A percentile compares a stretch with the other conserved stretches of the same genome.
phyloP scores from a whole-genome alignment of 805 yeast genomes.

The Lipomyces yamanashiensis region DNA sequence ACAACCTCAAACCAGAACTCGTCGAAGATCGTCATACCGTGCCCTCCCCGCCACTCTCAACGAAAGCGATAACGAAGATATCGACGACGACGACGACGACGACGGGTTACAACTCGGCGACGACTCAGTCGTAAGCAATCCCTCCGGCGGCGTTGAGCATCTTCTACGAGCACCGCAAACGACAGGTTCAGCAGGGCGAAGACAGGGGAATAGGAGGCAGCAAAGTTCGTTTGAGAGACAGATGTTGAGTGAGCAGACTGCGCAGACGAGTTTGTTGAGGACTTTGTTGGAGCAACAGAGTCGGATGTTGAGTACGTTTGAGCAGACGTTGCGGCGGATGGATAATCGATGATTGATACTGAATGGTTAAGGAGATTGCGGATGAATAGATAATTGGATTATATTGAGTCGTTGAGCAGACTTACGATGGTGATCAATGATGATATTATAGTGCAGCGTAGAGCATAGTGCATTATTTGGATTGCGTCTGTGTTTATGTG shows the following conservation, averaged over 20 bases:
- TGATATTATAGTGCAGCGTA: not conserved
- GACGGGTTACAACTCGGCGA: slow-evolving; percentile 4
- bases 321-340: slow-evolving; percentile 22
- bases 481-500: too few species aligned
- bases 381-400: too few species aligned
- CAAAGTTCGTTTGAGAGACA: slow-evolving; percentile 21
- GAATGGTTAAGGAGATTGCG: not conserved
- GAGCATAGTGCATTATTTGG: not conserved
- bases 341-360: slow-evolving; percentile 5
- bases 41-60: not conserved
- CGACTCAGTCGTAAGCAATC: not conserved
- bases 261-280: slow-evolving; percentile 29
- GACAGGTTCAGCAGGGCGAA: not conserved
- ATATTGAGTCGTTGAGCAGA: not conserved
- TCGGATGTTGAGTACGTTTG: slow-evolving; percentile 30
- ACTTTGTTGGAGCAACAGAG: slow-evolving; percentile 29
- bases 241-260: slow-evolving; percentile 29
- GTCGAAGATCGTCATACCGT: slow-evolving; percentile 1
- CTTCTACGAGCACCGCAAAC: not conserved
- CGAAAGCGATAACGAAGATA: slow-evolving; percentile 5
- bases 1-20: not conserved
- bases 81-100: slow-evolving; percentile 8
- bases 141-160: not conserved
- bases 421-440: too few species aligned
- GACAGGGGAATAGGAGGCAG: not conserved